These are phyloP conservation scores for Waltergamsia citrina DNA, from an alignment of 2,329 filamentous ascomycete genomes.

Conservation along the genomic window DNA sequence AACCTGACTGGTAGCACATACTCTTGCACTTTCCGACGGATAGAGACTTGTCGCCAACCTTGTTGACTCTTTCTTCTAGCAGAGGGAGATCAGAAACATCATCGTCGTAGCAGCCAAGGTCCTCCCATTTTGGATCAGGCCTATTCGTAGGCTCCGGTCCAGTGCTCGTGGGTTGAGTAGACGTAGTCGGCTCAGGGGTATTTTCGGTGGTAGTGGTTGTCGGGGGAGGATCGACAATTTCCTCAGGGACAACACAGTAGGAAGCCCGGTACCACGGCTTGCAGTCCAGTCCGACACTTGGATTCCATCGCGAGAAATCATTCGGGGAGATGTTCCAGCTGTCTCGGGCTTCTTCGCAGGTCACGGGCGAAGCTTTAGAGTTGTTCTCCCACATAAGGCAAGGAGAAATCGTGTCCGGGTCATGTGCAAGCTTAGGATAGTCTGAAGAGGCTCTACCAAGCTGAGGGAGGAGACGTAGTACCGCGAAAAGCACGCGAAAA, in stretches of 20 bases:
- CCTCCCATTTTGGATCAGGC: too few species aligned
- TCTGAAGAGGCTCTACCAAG: background rate
- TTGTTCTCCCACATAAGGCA: constrained; percentile 3
- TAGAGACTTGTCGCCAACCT: too few species aligned
- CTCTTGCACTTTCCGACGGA: too few species aligned
- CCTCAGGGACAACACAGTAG: constrained; percentile 13
- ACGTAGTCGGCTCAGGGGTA: too few species aligned
- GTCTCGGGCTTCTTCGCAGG: constrained; percentile 3
- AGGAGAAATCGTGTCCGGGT: constrained; percentile 3
- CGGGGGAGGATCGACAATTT: too few species aligned
- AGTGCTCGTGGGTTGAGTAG: too few species aligned
- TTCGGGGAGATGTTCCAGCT: constrained; percentile 3
- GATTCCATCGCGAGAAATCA: constrained; percentile 10
- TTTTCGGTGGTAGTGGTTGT: too few species aligned
- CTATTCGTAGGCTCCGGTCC: too few species aligned
- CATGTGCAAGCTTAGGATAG: background rate
- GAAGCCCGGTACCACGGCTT: constrained; percentile 10
- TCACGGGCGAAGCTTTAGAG: constrained; percentile 1
- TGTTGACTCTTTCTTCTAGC: too few species aligned
- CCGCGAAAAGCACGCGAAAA: background rate
- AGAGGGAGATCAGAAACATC: too few species aligned
- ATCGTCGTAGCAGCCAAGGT: too few species aligned
- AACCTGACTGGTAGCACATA: too few species aligned
- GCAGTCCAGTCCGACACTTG: constrained; percentile 12
- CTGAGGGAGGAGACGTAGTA: background rate